Percentiles rank a stretch among this genome's conserved stretches.
phyloP scores from a whole-genome alignment of 306 rosid species.

The Urtica urens region DNA sequence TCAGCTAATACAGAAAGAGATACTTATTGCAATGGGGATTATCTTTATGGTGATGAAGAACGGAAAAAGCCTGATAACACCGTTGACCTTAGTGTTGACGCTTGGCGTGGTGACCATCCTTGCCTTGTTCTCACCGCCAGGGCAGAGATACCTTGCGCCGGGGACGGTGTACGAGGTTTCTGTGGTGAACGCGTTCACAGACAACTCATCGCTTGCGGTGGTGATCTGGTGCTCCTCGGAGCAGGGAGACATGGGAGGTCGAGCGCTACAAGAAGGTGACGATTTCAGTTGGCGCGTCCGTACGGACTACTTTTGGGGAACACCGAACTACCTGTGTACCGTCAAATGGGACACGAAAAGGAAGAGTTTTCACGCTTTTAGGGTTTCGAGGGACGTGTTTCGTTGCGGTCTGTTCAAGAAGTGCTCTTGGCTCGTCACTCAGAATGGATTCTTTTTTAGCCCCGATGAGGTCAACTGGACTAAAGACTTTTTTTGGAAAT shows the following conservation, averaged over 20 bases:
- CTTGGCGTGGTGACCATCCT: slow-evolving; percentile 22
- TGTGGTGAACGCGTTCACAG: slow-evolving; percentile 57
- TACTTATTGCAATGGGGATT: no score
- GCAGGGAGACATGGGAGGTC: slow-evolving; percentile 57
- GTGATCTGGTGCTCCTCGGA: slow-evolving; percentile 72
- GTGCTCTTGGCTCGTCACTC: slow-evolving; percentile 61
- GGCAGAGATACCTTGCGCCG: slow-evolving; percentile 10
- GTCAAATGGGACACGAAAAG: slow-evolving; percentile 63
- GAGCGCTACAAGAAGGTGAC: slow-evolving; percentile 74
- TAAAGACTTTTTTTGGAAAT: slow-evolving; percentile 68
- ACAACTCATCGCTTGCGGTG: slow-evolving; percentile 65
- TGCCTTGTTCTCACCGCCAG: slow-evolving; percentile 19
- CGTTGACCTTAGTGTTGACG: slow-evolving; percentile 9
- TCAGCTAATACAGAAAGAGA: no score
- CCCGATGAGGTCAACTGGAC: slow-evolving; percentile 65
- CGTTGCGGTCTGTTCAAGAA: slow-evolving; percentile 42
- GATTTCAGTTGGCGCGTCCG: slow-evolving; percentile 67
- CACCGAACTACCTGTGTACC: slow-evolving; percentile 48
- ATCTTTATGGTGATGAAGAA: no score
- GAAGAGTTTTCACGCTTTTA: slow-evolving; percentile 60
- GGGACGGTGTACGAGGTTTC: slow-evolving; percentile 39
- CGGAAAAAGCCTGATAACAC: neutral
- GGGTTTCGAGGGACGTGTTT: slow-evolving; percentile 47
- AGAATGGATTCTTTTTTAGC: slow-evolving; percentile 76
- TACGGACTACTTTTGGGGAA: slow-evolving; percentile 40